These are phyloP conservation scores for Phanerodontia chrysosporium DNA, from an alignment of 768 basidiomycete genomes.

Conservation along the genomic window DNA sequence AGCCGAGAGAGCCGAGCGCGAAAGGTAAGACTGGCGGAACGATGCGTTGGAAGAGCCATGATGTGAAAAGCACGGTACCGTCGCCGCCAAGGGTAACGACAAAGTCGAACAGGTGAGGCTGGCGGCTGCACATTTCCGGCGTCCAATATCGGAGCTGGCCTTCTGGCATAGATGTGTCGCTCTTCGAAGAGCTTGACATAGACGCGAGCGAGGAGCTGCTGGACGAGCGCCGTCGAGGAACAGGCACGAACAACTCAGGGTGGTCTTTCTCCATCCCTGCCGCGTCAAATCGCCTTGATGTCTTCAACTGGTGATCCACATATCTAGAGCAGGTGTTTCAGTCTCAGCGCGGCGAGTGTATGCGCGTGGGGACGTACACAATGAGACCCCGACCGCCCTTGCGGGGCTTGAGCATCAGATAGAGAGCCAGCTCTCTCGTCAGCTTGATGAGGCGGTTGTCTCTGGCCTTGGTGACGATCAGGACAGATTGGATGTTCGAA, in stretches of 20 bases:
- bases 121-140: conserved; percentile 87
- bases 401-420: conserved; percentile 87
- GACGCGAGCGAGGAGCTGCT: conserved; percentile 60
- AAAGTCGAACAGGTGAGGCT: conserved; percentile 93
- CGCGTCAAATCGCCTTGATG: conserved; percentile 92
- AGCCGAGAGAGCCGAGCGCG: conserved; percentile 94
- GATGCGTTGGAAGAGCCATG: conserved; percentile 97
- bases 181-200: conserved; percentile 33
- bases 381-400: conserved; percentile 74
- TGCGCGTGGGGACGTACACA: conserved; percentile 52
- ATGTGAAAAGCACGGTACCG: conserved; percentile 97
- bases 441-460: conserved; percentile 96
- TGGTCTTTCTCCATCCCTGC: conserved; percentile 81
- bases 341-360: not conserved
- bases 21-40: conserved; percentile 99
- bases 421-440: conserved; percentile 89
- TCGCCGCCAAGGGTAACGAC: conserved; percentile 97
- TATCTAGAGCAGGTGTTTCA: conserved; percentile 63
- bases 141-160: conserved; percentile 99
- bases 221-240: conserved; percentile 71
- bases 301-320: conserved; percentile 87
- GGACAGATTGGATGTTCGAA: conserved; percentile 86
- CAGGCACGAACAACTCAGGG: conserved; percentile 82
- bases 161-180: conserved; percentile 43
- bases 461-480: conserved; percentile 96